Evolutionary conservation across 345 rosid genomes (phyloP).

Genomic region (Melaleuca quinquenervia): DNA sequence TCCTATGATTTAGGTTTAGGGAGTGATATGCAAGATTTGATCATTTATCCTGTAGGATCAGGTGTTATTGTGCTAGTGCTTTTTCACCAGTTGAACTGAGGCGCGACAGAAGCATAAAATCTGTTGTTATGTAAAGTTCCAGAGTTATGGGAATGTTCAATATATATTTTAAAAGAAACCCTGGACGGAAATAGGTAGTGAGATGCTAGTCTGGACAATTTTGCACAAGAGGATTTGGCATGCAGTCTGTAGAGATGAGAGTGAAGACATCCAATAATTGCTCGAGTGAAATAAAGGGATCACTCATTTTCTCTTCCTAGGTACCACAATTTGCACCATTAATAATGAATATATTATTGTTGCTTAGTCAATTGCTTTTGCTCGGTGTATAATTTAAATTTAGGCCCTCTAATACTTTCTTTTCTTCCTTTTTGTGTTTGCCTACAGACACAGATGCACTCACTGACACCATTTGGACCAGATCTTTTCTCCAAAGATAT

Average conservation of each 20-base stretch:
- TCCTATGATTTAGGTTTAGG: background rate
- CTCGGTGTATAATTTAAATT: background rate
- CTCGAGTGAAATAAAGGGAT: background rate
- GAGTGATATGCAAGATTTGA: background rate
- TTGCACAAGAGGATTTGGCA: background rate
- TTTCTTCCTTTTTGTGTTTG: background rate
- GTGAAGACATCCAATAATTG: background rate
- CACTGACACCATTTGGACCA: conserved; percentile 72
- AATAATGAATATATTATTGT: background rate
- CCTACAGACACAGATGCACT: conserved; percentile 88
- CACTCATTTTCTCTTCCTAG: background rate
- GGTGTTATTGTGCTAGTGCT: background rate
- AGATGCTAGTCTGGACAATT: background rate
- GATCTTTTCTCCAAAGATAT: conserved; percentile 55
- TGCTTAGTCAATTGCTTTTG: background rate
- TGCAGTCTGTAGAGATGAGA: background rate
- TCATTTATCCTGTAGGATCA: background rate
- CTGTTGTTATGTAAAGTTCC: background rate
- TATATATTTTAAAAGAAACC: background rate
- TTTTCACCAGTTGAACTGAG: background rate
- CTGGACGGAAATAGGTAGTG: background rate
- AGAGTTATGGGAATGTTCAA: background rate
- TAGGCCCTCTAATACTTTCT: background rate
- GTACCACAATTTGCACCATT: background rate
- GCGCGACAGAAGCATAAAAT: background rate